Evolutionary conservation across 257 asterid genomes (phyloP), one percentile per base, ranked within the genome.

Genomic region (Plantago major): DNA sequence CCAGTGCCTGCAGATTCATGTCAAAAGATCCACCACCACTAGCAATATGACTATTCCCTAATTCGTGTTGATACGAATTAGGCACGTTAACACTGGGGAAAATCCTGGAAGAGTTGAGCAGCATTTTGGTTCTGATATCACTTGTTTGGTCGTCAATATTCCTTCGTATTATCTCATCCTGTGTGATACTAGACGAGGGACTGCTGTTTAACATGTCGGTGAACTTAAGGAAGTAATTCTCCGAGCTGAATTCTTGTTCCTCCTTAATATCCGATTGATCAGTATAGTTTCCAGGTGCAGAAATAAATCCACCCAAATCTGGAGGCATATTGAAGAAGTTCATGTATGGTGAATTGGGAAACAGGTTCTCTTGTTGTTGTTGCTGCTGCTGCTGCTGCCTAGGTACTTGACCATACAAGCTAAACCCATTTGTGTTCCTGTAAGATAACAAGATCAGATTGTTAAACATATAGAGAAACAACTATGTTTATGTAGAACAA

Each of bases 1-100:
- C 95, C 46, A 87, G 46, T 0, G 88, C 85, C 64, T 83, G 82
- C 55, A 81, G 69, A 40, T 82, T 87, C 88, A 82, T 73, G 42
- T 78, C 85, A 71, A 78, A 55, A 48, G 71, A 63, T 38, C 50
- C 67, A 3, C 46, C 66, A 2, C 40, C 40, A 33, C 40, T 33
- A 33, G 6, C 7, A 33, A 76, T 22, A 22, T 22, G 54, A 59
- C 22, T 17, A 49, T 71, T 70, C 1, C 68, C 38, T 16, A 57
- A 37, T 38, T 66, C 64, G 26, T 66, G 62, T 45, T 74, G 76
- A 58, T 62, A 78, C 55, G 75, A 52, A 55, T 62, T 73, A 13
- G 85, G 74, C 4, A 78, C 70, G 43, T 76, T 79, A 9, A 79
- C 47, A 57, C 81, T 74, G 0, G 97, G 91, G 42, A 81, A 76